Evolutionary conservation across 768 basidiomycete species (phyloP).

Genomic region (Tylopilus felleus): DNA sequence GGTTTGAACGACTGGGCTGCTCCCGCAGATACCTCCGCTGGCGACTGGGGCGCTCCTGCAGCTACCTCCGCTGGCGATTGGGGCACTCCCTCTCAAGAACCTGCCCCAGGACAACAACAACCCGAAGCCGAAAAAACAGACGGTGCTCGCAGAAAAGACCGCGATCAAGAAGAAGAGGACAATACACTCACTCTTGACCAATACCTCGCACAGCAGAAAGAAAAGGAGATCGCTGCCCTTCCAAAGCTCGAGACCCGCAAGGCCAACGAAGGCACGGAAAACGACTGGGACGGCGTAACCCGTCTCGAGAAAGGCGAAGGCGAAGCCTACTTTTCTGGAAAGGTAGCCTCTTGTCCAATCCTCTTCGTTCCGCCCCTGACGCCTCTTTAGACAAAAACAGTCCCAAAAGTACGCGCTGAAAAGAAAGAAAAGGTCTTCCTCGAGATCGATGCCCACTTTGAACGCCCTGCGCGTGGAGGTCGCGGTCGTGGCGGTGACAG

Average conservation of each 20-base stretch:
- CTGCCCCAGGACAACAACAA: slow-evolving; percentile 32
- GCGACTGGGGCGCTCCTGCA: slow-evolving; percentile 36
- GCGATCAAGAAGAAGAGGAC: slow-evolving; percentile 84
- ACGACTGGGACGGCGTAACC: slow-evolving; percentile 68
- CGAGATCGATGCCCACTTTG: slow-evolving; percentile 89
- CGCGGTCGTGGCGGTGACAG: slow-evolving; percentile 48
- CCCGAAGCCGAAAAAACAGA: slow-evolving; percentile 39
- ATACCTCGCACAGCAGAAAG: slow-evolving; percentile 81
- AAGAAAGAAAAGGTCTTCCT: slow-evolving; percentile 91
- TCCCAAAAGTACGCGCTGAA: slow-evolving; percentile 66
- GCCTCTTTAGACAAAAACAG: slow-evolving; percentile 50
- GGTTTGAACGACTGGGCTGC: slow-evolving; percentile 37
- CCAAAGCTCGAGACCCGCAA: slow-evolving; percentile 77
- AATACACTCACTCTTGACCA: slow-evolving; percentile 93
- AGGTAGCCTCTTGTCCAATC: slow-evolving; percentile 50
- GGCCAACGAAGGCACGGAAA: slow-evolving; percentile 78
- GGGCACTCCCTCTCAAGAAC: slow-evolving; percentile 33
- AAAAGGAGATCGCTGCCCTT: slow-evolving; percentile 49
- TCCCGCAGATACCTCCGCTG: slow-evolving; percentile 13
- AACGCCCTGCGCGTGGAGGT: slow-evolving; percentile 71
- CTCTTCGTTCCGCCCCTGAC: slow-evolving; percentile 2
- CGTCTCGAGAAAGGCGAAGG: slow-evolving; percentile 63
- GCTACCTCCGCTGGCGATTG: slow-evolving; percentile 34
- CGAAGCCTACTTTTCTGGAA: slow-evolving; percentile 82
- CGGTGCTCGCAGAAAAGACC: slow-evolving; percentile 42